phyloP scores from a whole-genome alignment of 768 basidiomycete species.

The Lyophyllum atratum region DNA sequence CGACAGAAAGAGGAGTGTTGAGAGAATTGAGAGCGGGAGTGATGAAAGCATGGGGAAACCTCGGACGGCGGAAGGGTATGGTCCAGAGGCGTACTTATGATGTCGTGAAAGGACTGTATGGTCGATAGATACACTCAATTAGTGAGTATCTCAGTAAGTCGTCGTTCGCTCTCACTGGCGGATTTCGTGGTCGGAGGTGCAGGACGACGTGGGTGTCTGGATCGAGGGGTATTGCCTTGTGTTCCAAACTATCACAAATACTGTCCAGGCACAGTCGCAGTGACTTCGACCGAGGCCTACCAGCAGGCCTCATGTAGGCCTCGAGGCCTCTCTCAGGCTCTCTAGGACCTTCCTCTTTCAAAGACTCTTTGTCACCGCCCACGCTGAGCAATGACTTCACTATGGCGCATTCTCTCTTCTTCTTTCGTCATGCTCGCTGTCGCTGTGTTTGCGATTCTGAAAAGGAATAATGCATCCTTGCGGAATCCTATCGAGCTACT shows the following conservation, averaged over 20 bases:
- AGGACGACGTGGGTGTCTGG: constrained; percentile 16
- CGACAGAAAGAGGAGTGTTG: constrained; percentile 29
- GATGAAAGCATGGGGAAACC: constrained; percentile 17
- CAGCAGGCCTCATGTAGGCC: too few species aligned
- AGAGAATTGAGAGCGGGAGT: constrained; percentile 30
- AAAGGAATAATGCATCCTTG: too few species aligned
- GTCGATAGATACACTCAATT: constrained; percentile 1
- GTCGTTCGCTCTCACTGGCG: constrained; percentile 2
- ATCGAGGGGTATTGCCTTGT: constrained; percentile 3
- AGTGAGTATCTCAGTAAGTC: background rate
- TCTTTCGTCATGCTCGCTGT: too few species aligned
- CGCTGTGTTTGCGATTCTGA: too few species aligned
- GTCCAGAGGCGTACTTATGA: background rate
- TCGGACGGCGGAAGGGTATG: background rate
- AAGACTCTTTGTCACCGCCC: too few species aligned
- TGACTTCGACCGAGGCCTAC: background rate
- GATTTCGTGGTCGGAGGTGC: constrained; percentile 3
- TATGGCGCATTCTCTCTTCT: too few species aligned
- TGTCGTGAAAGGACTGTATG: background rate
- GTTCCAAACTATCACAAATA: constrained; percentile 5
- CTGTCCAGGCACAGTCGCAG: too few species aligned
- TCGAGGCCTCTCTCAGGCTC: too few species aligned
- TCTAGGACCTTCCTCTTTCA: too few species aligned
- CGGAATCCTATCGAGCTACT: too few species aligned
- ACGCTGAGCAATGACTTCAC: too few species aligned